Evolutionary conservation across 129 eudicot species (phyloP).

Genomic region (Flaveria brownii): DNA sequence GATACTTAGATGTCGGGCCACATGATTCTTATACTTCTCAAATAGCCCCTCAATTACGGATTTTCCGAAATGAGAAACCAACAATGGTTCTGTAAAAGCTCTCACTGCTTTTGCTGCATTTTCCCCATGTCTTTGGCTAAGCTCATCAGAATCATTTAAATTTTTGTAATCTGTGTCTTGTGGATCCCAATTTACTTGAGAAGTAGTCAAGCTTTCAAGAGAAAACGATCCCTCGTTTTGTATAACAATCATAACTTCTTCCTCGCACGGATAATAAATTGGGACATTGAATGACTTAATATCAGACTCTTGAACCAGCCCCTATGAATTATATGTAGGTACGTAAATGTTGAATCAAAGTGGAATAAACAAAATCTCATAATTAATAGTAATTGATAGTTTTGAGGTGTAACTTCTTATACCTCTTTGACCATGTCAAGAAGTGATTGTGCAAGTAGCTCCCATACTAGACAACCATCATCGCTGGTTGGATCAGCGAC

Average conservation of each 20-base stretch:
- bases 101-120: conserved; percentile 26
- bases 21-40: conserved; percentile 12
- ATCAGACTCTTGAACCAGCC: conserved; percentile 28
- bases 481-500: conserved; percentile 21
- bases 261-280: conserved; percentile 28
- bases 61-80: conserved; percentile 43
- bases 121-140: background rate
- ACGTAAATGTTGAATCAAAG: background rate
- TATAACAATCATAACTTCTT: conserved; percentile 32
- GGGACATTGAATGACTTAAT: conserved; percentile 44
- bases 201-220: conserved; percentile 19
- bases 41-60: conserved; percentile 33
- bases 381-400: background rate
- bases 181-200: conserved; percentile 31
- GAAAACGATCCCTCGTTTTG: conserved; percentile 33
- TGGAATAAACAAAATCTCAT: background rate
- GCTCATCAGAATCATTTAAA: background rate
- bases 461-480: conserved; percentile 2
- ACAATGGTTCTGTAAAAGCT: conserved; percentile 32
- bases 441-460: conserved; percentile 36
- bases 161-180: conserved; percentile 23
- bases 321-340: conserved; percentile 20
- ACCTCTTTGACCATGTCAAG: conserved; percentile 28
- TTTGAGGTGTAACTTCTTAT: background rate
- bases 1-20: conserved; percentile 13